A percentile compares a stretch with the other conserved stretches of the same genome.
Evolutionary conservation across 1,284 basidiomycete genomes (phyloP).

Genomic region (Sporisorium exsertum): DNA sequence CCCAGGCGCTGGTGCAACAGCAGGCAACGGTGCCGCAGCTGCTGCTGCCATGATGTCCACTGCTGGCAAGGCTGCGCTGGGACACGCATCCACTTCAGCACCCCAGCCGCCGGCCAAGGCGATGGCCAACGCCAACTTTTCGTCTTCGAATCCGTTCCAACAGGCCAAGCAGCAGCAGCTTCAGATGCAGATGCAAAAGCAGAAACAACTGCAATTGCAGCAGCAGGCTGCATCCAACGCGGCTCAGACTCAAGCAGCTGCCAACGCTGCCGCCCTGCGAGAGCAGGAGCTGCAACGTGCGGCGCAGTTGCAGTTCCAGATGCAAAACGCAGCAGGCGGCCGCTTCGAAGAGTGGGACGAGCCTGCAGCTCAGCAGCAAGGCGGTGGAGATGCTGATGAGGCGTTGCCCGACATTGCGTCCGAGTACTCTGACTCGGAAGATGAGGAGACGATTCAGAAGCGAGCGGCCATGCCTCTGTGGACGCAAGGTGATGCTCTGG

Average conservation of each 20-base stretch:
- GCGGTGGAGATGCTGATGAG: conserved; percentile 32
- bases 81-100: not conserved
- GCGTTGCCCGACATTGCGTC: conserved; percentile 57
- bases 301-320: conserved; percentile 37
- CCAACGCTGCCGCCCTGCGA: conserved; percentile 31
- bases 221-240: conserved; percentile 32
- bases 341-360: conserved; percentile 41
- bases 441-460: conserved; percentile 62
- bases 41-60: conserved; percentile 37
- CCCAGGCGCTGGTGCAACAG: conserved; percentile 26
- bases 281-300: conserved; percentile 40
- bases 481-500: conserved; percentile 61
- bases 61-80: conserved; percentile 6
- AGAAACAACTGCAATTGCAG: conserved; percentile 38
- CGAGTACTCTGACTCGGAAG: conserved; percentile 67
- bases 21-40: conserved; percentile 28
- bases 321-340: conserved; percentile 34
- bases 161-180: conserved; percentile 53
- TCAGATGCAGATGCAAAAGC: conserved; percentile 33
- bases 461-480: conserved; percentile 61
- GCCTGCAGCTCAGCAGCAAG: conserved; percentile 15
- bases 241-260: conserved; percentile 21
- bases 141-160: conserved; percentile 47
- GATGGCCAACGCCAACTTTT: conserved; percentile 51
- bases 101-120: conserved; percentile 20